phyloP scores from a whole-genome alignment of 2,329 filamentous ascomycete genomes.

The Scedosporium minutisporum region DNA sequence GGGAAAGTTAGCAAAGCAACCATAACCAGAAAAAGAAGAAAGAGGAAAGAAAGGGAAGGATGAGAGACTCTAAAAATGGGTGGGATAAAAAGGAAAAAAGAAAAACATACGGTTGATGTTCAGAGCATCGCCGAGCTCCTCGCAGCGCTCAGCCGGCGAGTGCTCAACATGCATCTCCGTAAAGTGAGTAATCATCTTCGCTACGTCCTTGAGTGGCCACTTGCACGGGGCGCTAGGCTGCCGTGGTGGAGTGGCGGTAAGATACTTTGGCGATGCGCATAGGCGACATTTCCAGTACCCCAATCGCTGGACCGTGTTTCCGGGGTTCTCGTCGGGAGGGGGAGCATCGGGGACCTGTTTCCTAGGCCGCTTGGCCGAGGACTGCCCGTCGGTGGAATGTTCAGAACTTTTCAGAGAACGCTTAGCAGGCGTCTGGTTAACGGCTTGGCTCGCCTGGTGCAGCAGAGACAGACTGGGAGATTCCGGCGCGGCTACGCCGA shows the following conservation, averaged over 20 bases:
- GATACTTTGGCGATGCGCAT: constrained; percentile 32
- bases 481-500: constrained; percentile 1
- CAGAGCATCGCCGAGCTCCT: constrained; percentile 32
- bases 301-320: constrained; percentile 25
- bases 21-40: neutral
- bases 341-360: constrained; percentile 11
- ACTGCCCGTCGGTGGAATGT: constrained; percentile 2
- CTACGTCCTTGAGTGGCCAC: constrained; percentile 36
- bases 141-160: constrained; percentile 28
- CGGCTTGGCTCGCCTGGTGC: neutral
- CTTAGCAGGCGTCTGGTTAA: constrained; percentile 6
- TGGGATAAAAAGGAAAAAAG: neutral
- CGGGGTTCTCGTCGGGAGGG: constrained; percentile 7
- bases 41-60: neutral
- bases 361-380: constrained; percentile 9
- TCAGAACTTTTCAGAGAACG: neutral
- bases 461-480: neutral
- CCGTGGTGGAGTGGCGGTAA: constrained; percentile 27
- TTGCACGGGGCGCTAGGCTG: constrained; percentile 34
- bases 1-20: constrained; percentile 1
- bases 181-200: constrained; percentile 37
- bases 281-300: constrained; percentile 37
- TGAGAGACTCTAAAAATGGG: neutral
- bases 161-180: constrained; percentile 37
- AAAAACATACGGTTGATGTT: constrained; percentile 25